phyloP scores from a whole-genome alignment of 192 early-diverging fungal genomes.

The Umbelopsis sp. region DNA sequence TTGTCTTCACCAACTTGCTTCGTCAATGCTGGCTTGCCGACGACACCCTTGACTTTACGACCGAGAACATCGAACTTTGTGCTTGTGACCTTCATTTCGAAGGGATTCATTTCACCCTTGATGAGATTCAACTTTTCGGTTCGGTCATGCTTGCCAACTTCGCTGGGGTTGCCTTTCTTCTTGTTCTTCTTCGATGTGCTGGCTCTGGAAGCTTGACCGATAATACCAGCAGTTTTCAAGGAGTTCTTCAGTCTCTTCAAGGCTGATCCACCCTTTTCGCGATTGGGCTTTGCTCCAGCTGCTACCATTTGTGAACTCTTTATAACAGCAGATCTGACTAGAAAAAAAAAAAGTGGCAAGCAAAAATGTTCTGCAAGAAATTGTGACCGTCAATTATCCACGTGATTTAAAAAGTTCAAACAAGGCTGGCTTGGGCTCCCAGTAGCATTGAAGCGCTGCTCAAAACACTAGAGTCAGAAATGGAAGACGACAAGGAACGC shows the following conservation, averaged over 20 bases:
- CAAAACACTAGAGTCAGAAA: not conserved
- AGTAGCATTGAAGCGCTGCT: not conserved
- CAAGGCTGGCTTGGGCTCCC: not conserved
- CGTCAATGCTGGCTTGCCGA: constrained; percentile 77
- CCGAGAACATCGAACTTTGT: constrained; percentile 86
- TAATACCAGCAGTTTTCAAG: constrained; percentile 75
- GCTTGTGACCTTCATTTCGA: constrained; percentile 82
- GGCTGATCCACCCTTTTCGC: constrained; percentile 58
- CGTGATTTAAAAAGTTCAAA: not conserved
- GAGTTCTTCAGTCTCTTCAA: constrained; percentile 81
- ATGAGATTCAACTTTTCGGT: constrained; percentile 45
- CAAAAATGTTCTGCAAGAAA: constrained; percentile 3
- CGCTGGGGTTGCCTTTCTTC: constrained; percentile 53
- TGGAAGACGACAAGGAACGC: constrained; percentile 14
- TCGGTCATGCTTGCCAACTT: constrained; percentile 56
- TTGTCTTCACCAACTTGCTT: constrained; percentile 85
- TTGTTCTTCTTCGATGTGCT: constrained; percentile 65
- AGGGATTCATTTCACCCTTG: constrained; percentile 77
- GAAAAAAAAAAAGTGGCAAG: constrained; percentile 1
- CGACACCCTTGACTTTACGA: constrained; percentile 78
- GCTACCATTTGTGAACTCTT: not conserved
- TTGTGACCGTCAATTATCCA: not conserved
- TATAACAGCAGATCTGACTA: not conserved
- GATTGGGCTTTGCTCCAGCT: constrained; percentile 13
- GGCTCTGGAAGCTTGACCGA: constrained; percentile 67